Base-by-base conservation (phyloP, 306 rosid species). In the Vicia faba region DNA sequence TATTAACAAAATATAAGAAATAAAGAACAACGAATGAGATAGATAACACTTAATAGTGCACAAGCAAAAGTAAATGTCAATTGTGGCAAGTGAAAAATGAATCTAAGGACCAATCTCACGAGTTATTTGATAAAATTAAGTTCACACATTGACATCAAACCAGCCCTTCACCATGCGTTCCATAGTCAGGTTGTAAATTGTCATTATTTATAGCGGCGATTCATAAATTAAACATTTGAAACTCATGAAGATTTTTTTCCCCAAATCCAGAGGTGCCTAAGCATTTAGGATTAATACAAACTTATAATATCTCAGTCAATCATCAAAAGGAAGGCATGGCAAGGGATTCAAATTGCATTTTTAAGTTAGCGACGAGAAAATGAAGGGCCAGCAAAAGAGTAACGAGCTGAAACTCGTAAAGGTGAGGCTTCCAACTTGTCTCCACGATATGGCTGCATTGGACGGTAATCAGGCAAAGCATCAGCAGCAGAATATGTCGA, bases 351-450 rank as follows among this genome's bases (percentile, higher is more conserved):
- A 45, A 35, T 51, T 66, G 68, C 65, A 48, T 9, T 45, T 28
- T 18, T 13, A 15, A 48, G 55, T 58, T 67, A 86, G 63, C 84
- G 89, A 57, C 54, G 79, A 0, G 85, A 54, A 64, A 23, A 81
- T 0, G 89, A 62, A 23, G 84, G 84, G 51, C 88, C 83, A 0
- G 84, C 78, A 45, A 86, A 84, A 29, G 87, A 80, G 79, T 91
- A 86, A 15, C 90, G 91, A 31, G 88, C 85, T 13, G 95, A 82
- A 56, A 84, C 84, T 3, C 87, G 91, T 35, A 77, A 58, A 8
- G 70, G 31, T 3, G 78, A 28, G 2, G 67, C 57, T 14, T 86
- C 91, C 54, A 53, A 74, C 68, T 50, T 60, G 15, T 60, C 62
- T 53, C 56, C 67, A 8, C 11, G 75, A 68, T 75, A 72, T 54